Evolutionary conservation across 768 basidiomycete genomes (phyloP).

Genomic region (Coprinellus micaceus): DNA sequence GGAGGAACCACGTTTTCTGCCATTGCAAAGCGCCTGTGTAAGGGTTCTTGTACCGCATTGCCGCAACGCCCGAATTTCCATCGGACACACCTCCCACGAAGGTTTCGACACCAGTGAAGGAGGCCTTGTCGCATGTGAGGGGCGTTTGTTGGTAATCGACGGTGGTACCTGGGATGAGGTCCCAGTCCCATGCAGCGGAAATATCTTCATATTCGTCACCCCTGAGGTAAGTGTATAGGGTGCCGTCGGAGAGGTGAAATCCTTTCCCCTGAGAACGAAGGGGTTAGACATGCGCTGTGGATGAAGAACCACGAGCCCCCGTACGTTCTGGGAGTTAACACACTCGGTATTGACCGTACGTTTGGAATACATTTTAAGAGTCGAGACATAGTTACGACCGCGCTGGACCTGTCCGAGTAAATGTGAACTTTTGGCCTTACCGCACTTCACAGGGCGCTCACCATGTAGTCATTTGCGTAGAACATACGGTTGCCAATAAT

Average conservation of each 20-base stretch:
- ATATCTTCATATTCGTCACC: conserved; percentile 77
- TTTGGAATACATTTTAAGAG: conserved; percentile 60
- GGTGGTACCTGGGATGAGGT: conserved; percentile 70
- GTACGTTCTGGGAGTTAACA: conserved; percentile 56
- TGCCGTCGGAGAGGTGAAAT: conserved; percentile 69
- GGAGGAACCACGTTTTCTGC: conserved; percentile 76
- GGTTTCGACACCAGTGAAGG: conserved; percentile 42
- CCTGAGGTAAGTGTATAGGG: conserved; percentile 56
- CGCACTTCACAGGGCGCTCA: conserved; percentile 18
- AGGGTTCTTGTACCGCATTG: conserved; percentile 68
- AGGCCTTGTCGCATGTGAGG: conserved; percentile 43
- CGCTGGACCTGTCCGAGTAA: conserved; percentile 47
- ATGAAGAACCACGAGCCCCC: conserved; percentile 10
- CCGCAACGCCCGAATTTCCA: conserved; percentile 51
- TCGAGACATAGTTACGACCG: conserved; percentile 53
- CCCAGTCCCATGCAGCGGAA: conserved; percentile 72
- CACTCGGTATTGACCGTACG: conserved; percentile 63
- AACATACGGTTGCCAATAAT: conserved; percentile 61
- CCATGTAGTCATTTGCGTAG: conserved; percentile 69
- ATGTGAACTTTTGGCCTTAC: not conserved
- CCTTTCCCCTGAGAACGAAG: conserved; percentile 52
- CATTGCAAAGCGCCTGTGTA: conserved; percentile 48
- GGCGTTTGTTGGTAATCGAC: conserved; percentile 57
- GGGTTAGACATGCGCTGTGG: conserved; percentile 5
- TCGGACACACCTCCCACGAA: conserved; percentile 70